These are phyloP conservation scores for Grammothele lineata DNA, from an alignment of 768 basidiomycete genomes.

Conservation along the genomic window DNA sequence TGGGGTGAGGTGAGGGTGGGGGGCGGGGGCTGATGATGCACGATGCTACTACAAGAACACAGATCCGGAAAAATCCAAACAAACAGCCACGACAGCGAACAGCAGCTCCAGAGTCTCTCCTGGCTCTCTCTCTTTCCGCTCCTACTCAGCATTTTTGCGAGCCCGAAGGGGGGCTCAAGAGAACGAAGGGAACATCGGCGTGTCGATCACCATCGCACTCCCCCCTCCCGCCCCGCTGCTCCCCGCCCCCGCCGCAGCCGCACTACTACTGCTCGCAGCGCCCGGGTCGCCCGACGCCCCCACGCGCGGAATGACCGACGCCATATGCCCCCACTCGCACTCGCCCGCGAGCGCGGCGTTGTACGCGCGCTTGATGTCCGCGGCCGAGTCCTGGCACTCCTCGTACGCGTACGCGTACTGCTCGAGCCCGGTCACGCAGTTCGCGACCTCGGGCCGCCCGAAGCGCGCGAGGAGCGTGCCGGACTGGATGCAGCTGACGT, in stretches of 20 bases:
- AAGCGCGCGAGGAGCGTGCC: slow-evolving; percentile 77
- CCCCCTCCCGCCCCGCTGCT: not conserved
- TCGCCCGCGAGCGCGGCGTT: slow-evolving; percentile 37
- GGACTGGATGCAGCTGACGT: slow-evolving; percentile 80
- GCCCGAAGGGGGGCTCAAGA: not conserved
- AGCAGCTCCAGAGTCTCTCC: no score
- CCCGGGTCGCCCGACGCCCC: not conserved
- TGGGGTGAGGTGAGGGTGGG: no score
- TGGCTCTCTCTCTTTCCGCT: no score
- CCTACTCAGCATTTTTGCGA: no score
- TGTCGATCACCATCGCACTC: slow-evolving; percentile 18
- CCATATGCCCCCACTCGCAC: slow-evolving; percentile 38
- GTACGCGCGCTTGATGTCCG: slow-evolving; percentile 53
- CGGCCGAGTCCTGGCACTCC: slow-evolving; percentile 75
- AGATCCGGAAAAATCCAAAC: no score
- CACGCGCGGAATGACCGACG: slow-evolving; percentile 26
- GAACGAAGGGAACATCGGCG: slow-evolving; percentile 6
- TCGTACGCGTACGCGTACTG: slow-evolving; percentile 90
- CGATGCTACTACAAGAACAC: no score
- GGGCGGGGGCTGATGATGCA: no score
- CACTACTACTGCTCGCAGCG: not conserved
- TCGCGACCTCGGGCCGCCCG: slow-evolving; percentile 78
- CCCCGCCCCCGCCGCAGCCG: not conserved
- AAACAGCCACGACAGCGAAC: no score
- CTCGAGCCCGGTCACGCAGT: slow-evolving; percentile 80